A percentile compares a stretch with the other conserved stretches of the same genome.
Evolutionary conservation across 495 filamentous ascomycete species (phyloP).

Genomic region (Lophium mytilinum): DNA sequence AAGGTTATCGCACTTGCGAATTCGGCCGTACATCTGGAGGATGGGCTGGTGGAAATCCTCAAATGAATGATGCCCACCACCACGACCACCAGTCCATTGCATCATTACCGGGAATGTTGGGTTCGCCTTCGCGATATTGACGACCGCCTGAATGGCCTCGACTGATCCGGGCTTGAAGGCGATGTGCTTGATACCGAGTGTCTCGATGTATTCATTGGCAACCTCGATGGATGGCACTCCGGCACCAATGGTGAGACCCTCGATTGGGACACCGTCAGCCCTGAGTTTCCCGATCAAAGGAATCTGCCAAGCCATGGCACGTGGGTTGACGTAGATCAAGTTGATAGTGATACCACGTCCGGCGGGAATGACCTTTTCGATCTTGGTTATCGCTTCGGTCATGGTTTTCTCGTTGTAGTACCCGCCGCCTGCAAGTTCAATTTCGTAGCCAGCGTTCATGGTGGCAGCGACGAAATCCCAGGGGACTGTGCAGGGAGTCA

Average conservation of each 20-base stretch:
- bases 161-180: conserved; percentile 89
- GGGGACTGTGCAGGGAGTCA: conserved; percentile 89
- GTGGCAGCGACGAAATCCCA: conserved; percentile 96
- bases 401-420: conserved; percentile 89
- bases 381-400: conserved; percentile 81
- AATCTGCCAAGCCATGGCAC: conserved; percentile 97
- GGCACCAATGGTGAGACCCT: conserved; percentile 89
- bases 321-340: conserved; percentile 92
- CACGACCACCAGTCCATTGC: conserved; percentile 92
- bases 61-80: conserved; percentile 89
- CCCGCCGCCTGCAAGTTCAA: conserved; percentile 83
- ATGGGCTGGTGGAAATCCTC: conserved; percentile 94
- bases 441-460: conserved; percentile 91
- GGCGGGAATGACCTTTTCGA: conserved; percentile 78
- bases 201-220: conserved; percentile 87
- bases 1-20: conserved; percentile 74
- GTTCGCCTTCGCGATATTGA: conserved; percentile 88
- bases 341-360: conserved; percentile 92
- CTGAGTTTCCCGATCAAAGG: conserved; percentile 78
- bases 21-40: conserved; percentile 80
- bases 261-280: conserved; percentile 82
- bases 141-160: conserved; percentile 80
- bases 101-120: conserved; percentile 82
- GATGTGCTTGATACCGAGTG: conserved; percentile 89
- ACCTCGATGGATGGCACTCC: conserved; percentile 92